Conservation (phyloP, 306 rosid genomes). For the Pterocarpus santalinus region DNA sequence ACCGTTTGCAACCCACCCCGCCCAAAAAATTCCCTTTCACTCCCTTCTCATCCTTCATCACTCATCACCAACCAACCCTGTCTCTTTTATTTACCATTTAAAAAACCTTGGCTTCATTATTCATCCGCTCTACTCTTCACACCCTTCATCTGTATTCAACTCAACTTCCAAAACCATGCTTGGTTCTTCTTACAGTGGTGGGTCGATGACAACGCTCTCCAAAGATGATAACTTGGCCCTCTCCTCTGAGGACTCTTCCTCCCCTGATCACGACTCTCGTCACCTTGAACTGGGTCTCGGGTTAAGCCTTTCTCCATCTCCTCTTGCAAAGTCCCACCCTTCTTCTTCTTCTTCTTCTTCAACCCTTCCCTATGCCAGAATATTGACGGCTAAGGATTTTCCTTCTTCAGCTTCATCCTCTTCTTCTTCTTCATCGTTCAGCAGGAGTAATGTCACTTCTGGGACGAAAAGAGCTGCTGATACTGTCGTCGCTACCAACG, state of each 20-base stretch:
- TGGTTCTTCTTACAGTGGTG: neutral
- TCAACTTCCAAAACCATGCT: no score
- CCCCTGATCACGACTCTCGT: conserved; percentile 70
- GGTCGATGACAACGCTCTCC: conserved; percentile 69
- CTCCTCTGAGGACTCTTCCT: conserved; percentile 87
- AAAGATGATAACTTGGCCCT: conserved; percentile 76
- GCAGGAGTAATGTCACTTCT: conserved; percentile 55
- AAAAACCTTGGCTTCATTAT: no score
- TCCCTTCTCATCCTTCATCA: no score
- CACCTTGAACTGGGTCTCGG: conserved; percentile 85
- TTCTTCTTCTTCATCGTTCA: conserved; percentile 60
- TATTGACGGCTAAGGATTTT: conserved; percentile 81
- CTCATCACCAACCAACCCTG: no score
- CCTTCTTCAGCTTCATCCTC: conserved; percentile 59
- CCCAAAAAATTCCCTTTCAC: no score
- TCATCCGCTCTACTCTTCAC: no score
- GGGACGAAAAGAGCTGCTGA: conserved; percentile 86
- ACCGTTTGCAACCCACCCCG: no score
- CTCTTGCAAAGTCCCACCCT: conserved; percentile 37
- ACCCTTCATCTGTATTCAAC: no score
- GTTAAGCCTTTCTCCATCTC: conserved; percentile 63
- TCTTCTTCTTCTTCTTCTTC: no score
- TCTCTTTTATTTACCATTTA: no score
- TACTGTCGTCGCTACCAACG: conserved; percentile 64
- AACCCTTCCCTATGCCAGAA: conserved; percentile 57